phyloP scores from a whole-genome alignment of 1,284 basidiomycete genomes.

The Cryptococcus hybrid region DNA sequence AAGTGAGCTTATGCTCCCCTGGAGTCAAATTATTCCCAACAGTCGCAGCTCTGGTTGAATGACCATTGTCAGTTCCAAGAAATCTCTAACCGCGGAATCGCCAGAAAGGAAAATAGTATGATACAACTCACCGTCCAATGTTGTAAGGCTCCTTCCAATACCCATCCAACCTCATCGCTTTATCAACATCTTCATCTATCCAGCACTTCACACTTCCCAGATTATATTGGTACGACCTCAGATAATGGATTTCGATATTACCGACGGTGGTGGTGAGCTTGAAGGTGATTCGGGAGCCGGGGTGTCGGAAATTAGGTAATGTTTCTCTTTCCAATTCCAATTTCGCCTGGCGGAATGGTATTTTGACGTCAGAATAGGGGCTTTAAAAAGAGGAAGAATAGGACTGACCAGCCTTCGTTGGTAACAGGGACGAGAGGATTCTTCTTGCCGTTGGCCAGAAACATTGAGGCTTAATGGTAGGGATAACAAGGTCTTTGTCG shows the following conservation, averaged over 20 bases:
- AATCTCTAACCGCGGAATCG: not conserved
- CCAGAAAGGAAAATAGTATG: not conserved
- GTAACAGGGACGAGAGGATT: slow-evolving; percentile 26
- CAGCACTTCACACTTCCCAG: slow-evolving; percentile 39
- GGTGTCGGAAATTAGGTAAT: slow-evolving; percentile 38
- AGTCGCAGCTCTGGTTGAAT: slow-evolving; percentile 13
- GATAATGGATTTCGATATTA: slow-evolving; percentile 35
- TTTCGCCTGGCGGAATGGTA: slow-evolving; percentile 20
- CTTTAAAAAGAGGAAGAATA: not conserved
- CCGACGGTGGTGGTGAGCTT: slow-evolving; percentile 32
- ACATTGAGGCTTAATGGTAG: slow-evolving; percentile 31
- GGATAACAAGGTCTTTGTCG: slow-evolving; percentile 14
- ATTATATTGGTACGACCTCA: slow-evolving; percentile 31
- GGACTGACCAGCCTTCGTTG: slow-evolving; percentile 36
- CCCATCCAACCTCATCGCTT: slow-evolving; percentile 25
- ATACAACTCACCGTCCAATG: slow-evolving; percentile 28
- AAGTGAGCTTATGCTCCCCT: slow-evolving; percentile 37
- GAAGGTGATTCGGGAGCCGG: slow-evolving; percentile 37
- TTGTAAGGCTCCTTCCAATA: slow-evolving; percentile 35
- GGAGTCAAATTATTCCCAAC: slow-evolving; percentile 30
- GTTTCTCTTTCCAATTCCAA: slow-evolving; percentile 42
- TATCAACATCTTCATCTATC: slow-evolving; percentile 32
- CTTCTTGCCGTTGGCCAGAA: slow-evolving; percentile 29
- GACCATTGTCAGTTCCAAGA: not conserved
- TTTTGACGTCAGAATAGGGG: not conserved